A percentile compares a stretch with the other conserved stretches of the same genome.
Conservation (phyloP, 2,329 filamentous ascomycete genomes). For the Clarireedia hainanense region DNA sequence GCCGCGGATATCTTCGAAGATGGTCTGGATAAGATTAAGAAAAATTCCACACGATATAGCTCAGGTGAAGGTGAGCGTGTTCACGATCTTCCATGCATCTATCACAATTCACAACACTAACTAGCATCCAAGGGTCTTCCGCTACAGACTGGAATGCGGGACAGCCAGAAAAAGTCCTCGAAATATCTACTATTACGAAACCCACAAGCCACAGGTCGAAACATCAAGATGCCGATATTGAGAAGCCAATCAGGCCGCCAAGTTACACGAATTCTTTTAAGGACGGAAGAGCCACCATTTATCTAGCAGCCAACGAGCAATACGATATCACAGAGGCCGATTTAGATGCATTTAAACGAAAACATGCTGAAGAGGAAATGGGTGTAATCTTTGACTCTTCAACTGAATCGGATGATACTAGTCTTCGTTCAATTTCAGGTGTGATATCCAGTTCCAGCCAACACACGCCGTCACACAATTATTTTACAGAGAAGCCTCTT, state of each 20-base stretch:
- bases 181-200: not conserved
- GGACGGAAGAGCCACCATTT: not conserved
- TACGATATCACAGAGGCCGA: slow-evolving; percentile 6
- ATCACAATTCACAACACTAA: not conserved
- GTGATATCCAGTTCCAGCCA: not conserved
- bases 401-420: slow-evolving; percentile 12
- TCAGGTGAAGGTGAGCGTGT: slow-evolving; percentile 2
- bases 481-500: slow-evolving; percentile 14
- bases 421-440: not conserved
- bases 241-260: not conserved
- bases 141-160: not conserved
- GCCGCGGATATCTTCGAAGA: slow-evolving; percentile 17
- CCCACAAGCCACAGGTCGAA: not conserved
- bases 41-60: slow-evolving; percentile 12
- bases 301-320: not conserved
- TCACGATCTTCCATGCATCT: not conserved
- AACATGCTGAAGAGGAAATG: slow-evolving; percentile 10
- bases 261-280: not conserved
- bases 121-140: not conserved
- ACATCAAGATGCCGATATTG: not conserved
- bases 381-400: slow-evolving; percentile 15
- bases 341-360: slow-evolving; percentile 10
- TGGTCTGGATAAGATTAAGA: slow-evolving; percentile 20
- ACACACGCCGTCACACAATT: not conserved
- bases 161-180: not conserved